Conservation (phyloP, 1,284 basidiomycete species). For the Ustilago bromivora region DNA sequence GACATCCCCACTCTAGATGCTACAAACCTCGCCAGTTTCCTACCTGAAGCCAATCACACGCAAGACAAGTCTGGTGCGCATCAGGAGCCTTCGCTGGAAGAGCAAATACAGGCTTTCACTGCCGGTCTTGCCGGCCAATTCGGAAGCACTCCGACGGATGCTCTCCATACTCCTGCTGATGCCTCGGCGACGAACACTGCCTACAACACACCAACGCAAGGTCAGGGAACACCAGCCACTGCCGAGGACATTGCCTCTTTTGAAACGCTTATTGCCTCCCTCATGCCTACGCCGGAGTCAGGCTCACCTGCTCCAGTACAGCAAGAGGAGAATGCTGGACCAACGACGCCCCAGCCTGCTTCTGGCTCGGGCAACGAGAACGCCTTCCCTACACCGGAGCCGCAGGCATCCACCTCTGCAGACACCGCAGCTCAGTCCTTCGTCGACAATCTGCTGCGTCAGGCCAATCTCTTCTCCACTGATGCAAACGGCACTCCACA, state of each 20-base stretch:
- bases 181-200: conserved; percentile 22
- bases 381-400: conserved; percentile 13
- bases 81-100: conserved; percentile 26
- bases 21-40: conserved; percentile 26
- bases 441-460: conserved; percentile 42
- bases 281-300: conserved; percentile 44
- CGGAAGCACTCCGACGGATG: conserved; percentile 3
- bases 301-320: conserved; percentile 25
- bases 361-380: conserved; percentile 8
- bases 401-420: conserved; percentile 14
- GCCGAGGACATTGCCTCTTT: conserved; percentile 47
- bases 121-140: conserved; percentile 39
- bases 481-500: not conserved
- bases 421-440: conserved; percentile 43
- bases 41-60: conserved; percentile 19
- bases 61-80: conserved; percentile 6
- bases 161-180: conserved; percentile 27
- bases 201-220: conserved; percentile 41
- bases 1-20: conserved; percentile 34
- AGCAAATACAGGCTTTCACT: conserved; percentile 48
- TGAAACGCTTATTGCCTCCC: conserved; percentile 44
- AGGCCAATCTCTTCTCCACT: conserved; percentile 39
- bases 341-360: not conserved
- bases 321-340: not conserved
- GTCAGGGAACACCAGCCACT: conserved; percentile 39